These are phyloP conservation scores for Quambalaria eucalypti DNA, from an alignment of 1,284 basidiomycete species.

Conservation along the genomic window DNA sequence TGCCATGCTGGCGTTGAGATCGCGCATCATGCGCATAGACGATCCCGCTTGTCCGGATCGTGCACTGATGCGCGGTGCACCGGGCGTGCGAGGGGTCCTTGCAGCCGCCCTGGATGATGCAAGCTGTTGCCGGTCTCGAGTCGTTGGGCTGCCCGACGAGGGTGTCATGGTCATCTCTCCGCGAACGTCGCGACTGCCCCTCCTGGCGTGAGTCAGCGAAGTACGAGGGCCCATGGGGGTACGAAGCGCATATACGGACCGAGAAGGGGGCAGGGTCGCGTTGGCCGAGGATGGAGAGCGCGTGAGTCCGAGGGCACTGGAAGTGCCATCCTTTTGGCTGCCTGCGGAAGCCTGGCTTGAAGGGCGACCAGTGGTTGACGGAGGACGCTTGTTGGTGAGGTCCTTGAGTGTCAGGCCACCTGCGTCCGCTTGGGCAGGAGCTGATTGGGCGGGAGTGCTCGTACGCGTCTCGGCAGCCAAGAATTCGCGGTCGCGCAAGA, in stretches of 20 bases:
- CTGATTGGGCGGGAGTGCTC: constrained; percentile 13
- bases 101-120: too few relatives aligned
- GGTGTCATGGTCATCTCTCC: constrained; percentile 13
- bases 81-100: constrained; percentile 5
- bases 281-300: background rate
- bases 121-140: constrained; percentile 11
- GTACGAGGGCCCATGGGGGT: background rate
- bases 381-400: constrained; percentile 4
- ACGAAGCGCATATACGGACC: too few relatives aligned
- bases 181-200: background rate
- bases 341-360: constrained; percentile 12
- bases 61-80: constrained; percentile 1
- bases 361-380: constrained; percentile 8
- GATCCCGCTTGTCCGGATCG: constrained; percentile 3
- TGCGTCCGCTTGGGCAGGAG: background rate
- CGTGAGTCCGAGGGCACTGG: too few relatives aligned
- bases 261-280: too few relatives aligned
- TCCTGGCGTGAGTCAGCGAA: background rate
- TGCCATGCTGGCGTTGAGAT: constrained; percentile 35
- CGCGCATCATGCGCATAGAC: constrained; percentile 25
- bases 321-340: constrained; percentile 4
- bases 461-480: constrained; percentile 10
- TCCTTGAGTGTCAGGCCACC: constrained; percentile 14
- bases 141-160: constrained; percentile 14
- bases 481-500: constrained; percentile 59